A percentile compares a stretch with the other conserved stretches of the same genome.
These are phyloP conservation scores for Umbellularia californica DNA, from an alignment of 164 flowering plant genomes.

Conservation along the genomic window DNA sequence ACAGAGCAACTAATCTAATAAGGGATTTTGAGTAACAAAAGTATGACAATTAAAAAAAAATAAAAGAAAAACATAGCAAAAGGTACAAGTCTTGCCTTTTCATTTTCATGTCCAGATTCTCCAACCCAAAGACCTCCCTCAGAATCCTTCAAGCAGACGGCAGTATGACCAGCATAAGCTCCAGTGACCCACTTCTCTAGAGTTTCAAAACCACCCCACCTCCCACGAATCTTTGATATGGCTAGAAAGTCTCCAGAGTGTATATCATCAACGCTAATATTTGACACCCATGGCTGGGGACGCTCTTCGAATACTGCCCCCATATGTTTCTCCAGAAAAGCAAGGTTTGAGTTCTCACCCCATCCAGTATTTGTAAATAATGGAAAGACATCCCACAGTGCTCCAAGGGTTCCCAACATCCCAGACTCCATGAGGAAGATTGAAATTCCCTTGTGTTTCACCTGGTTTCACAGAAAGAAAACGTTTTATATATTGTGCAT, in stretches of 20 bases:
- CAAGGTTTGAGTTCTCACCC: constrained; percentile 91
- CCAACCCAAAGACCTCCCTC: constrained; percentile 98
- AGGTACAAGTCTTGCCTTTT: constrained; percentile 38
- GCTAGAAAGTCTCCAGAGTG: constrained; percentile 97
- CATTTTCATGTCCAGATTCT: constrained; percentile 96
- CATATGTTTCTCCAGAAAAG: constrained; percentile 87
- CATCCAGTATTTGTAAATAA: constrained; percentile 85
- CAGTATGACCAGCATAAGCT: constrained; percentile 91
- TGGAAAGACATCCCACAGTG: constrained; percentile 94
- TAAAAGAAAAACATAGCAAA: not conserved
- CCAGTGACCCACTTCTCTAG: constrained; percentile 98
- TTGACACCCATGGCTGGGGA: constrained; percentile 87
- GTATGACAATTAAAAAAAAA: too few species aligned
- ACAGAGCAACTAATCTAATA: not conserved
- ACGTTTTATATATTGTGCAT: not conserved
- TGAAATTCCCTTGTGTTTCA: constrained; percentile 72
- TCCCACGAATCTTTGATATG: constrained; percentile 90
- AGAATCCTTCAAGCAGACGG: constrained; percentile 88
- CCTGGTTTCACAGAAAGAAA: constrained; percentile 40
- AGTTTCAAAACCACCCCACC: constrained; percentile 99
- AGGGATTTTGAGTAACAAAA: not conserved
- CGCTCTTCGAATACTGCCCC: constrained; percentile 72
- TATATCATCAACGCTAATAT: constrained; percentile 62
- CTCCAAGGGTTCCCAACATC: constrained; percentile 88
- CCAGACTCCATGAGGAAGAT: constrained; percentile 98